Conservation (phyloP, 2,329 filamentous ascomycete species). For the Verticillium isaacii region DNA sequence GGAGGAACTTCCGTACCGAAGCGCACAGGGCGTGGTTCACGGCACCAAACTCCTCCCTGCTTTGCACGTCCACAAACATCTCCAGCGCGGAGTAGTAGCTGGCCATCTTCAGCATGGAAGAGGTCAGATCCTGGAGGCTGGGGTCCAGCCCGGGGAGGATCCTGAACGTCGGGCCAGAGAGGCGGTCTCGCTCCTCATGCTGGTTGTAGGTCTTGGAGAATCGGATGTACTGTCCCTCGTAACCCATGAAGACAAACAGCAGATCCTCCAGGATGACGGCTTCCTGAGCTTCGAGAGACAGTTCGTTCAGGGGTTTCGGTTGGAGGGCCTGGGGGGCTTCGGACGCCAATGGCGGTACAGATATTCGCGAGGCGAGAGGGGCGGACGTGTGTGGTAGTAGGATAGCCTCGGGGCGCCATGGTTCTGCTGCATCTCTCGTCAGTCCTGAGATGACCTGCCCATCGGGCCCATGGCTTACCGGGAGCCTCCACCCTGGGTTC, state of each 20-base stretch:
- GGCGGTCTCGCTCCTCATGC: constrained; percentile 75
- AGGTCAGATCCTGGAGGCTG: constrained; percentile 80
- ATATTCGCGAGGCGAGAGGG: constrained; percentile 65
- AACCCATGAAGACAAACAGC: constrained; percentile 95
- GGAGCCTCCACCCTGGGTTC: constrained; percentile 42
- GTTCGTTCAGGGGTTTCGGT: constrained; percentile 60
- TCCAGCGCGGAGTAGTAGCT: constrained; percentile 90
- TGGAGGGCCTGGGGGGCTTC: constrained; percentile 66
- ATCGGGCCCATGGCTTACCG: constrained; percentile 30
- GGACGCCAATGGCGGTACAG: constrained; percentile 66
- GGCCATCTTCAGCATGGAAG: constrained; percentile 88
- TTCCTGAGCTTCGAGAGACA: constrained; percentile 80
- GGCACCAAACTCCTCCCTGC: constrained; percentile 84
- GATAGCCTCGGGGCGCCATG: constrained; percentile 77
- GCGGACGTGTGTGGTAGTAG: constrained; percentile 63
- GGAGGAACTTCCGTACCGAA: constrained; percentile 84
- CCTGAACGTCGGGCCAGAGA: constrained; percentile 77
- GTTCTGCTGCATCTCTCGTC: constrained; percentile 23
- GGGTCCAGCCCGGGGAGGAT: constrained; percentile 83
- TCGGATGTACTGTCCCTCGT: constrained; percentile 94
- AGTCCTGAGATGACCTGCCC: neutral
- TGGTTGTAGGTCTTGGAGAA: constrained; percentile 82
- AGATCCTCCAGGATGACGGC: constrained; percentile 83
- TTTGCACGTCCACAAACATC: constrained; percentile 91
- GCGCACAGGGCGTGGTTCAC: constrained; percentile 96